Base-by-base conservation (phyloP, 805 yeast genomes). In the Candida incommunis region DNA sequence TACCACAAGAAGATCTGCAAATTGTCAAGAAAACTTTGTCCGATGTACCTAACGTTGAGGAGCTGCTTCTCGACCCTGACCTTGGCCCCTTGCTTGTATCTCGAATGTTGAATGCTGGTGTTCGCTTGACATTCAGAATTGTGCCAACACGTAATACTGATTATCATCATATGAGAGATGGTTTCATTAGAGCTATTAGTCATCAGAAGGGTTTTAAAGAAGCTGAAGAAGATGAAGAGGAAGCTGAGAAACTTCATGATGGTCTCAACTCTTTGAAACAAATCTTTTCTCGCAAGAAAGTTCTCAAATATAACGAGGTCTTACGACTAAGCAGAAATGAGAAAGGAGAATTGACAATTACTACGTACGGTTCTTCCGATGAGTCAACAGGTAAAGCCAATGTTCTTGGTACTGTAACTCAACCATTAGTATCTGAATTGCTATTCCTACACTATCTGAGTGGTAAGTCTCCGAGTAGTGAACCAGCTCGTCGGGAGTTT, bases 91-190 rank as follows among this genome's bases (percentile, higher is more conserved):
- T 72, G 2, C 55, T 85, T 18, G 61, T 85, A 23, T 69, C 72
- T 18, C 68, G 72, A 45, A 64, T 88, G 41, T 58, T 87, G 35
- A 75, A 74, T 40, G 61, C 74, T 9, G 75, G 78, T 13, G 73
- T 81, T 27, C 72, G 77, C 46, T 71, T 86, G 52, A 67, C 78
- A 41, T 80, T 87, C 22, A 70, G 94, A 50, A 80, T 90, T 47
- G 78, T 82, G 9, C 96, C 98, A 0, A 78, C 81, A 16, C 75
- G 96, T 58, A 86, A 83, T 60, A 90, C 97, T 1, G 96, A 90
- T 63, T 87, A 82, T 63, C 77, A 78, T 50, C 97, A 92, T 59
- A 64, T 90, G 55, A 75, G 82, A 51, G 97, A 92, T 58, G 97
- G 97, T 0, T 74, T 92, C 49, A 74, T 86, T 42, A 80, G 88